Evolutionary conservation across 768 basidiomycete species (phyloP), one percentile per base, ranked within the genome.

Genomic region (Suillus paluster): DNA sequence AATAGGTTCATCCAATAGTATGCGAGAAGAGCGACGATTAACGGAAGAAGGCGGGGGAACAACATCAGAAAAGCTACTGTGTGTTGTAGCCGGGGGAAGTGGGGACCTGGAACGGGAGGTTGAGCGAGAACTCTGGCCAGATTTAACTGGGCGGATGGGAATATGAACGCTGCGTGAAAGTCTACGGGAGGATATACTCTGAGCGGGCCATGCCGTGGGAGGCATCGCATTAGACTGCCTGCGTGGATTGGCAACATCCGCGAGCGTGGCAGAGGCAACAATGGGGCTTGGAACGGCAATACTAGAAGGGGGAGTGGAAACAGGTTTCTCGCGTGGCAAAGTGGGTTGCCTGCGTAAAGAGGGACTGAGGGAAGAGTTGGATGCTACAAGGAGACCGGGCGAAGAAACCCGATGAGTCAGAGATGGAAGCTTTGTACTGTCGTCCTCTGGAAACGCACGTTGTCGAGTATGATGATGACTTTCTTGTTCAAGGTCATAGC

Each of bases 31-130:
- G 54, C 92, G 87, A 60, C 89, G 89, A 75, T 89, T 87, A 63
- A 82, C 75, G 14, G 82, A 74, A 25, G 83, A 78, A 21, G 76
- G 55, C 4, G 36, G 30, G n/a, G 71, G 69, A 60, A 80, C 73
- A 5, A 84, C 77, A 56, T 90, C 86, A 6, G 87, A 83, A 66
- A 90, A 90, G 73, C 84, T 87, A 64, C 81, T 75, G 75, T 89
- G 89, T 4, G 82, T 83, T 59, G 87, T 82, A 60, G 84, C 69
- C 42, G 88, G 85, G 11, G 95, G 95, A 58, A 97, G 82, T 1
- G 95, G 96, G 0, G 97, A 98, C 45, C 95, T 86, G 6, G 97
- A 99, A 50, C 96, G 89, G 59, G 97, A 98, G 21, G 92, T 95
- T 10, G 95, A 97, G 38, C 97, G 91, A 23, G 97, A 99, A 71